Evolutionary conservation across 768 basidiomycete species (phyloP), one percentile per base, ranked within the genome.

Genomic region (Infundibulicybe gibba): DNA sequence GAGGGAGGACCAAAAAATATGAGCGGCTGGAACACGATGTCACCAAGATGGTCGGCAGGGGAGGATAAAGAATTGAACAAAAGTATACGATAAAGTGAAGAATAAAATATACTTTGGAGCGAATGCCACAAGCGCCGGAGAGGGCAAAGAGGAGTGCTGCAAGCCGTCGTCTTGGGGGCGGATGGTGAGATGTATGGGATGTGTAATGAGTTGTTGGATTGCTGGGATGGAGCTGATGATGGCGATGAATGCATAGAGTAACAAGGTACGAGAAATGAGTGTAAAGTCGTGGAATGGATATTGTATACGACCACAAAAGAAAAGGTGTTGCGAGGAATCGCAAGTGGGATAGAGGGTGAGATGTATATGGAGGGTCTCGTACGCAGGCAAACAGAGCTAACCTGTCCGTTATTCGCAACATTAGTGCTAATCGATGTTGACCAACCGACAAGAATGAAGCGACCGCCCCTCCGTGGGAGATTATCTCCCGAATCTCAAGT

Each of bases 61-160:
- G 65, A 58, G 55, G 52, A 61, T 56, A 51, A 54, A 58, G 61
- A 52, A 54, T 57, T 49, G 54, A 60, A 55, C 56, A 50, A 49
- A 65, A 68, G 69, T 71, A 71, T 76, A 73, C 68, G 75, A 82
- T 87, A 85, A 86, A 75, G 71, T 84, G 83, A 85, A 80, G 77
- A 87, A 88, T 88, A 88, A 89, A 74, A 79, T 83, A 83, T 79
- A 81, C 73, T 79, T 73, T 74, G 80, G 60, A 72, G 68, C 69
- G 73, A 79, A 77, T 72, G 75, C 75, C 67, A 68, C 56, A 65
- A 25, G 25, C 25, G 8, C 25, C 25, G 4, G 8, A 25, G 54
- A 58, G 63, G 62, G 58, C 60, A 62, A 63, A 63, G 71, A 69
- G 61, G 64, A n/a, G 67, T 66, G 65, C 61, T 65, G 71, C 51